Conservation (phyloP, 768 basidiomycete species). For the Boletus rubescentipes region DNA sequence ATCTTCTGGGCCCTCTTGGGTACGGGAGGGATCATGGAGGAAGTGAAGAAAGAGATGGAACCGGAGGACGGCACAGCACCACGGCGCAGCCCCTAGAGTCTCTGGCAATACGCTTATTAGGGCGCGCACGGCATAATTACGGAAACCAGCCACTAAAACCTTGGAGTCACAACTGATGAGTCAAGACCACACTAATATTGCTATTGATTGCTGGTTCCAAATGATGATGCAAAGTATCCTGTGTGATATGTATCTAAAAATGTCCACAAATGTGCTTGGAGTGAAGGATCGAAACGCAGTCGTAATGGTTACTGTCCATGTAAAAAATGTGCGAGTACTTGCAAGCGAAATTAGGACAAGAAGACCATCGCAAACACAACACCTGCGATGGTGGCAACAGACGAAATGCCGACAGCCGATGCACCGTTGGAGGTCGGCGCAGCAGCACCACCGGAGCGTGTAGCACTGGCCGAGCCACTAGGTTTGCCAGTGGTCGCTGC, state of each 20-base stretch:
- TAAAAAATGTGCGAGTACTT: neutral
- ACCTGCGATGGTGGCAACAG: constrained; percentile 31
- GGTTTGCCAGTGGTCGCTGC: neutral
- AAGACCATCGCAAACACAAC: constrained; percentile 36
- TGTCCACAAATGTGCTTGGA: neutral
- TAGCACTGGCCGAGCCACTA: constrained; percentile 1
- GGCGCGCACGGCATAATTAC: too few relatives aligned
- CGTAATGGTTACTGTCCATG: neutral
- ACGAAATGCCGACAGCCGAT: constrained; percentile 27
- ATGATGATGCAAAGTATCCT: neutral
- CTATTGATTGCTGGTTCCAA: too few relatives aligned
- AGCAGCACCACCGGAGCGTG: constrained; percentile 20
- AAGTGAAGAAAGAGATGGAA: neutral
- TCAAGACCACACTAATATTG: too few relatives aligned
- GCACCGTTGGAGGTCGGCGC: constrained; percentile 17
- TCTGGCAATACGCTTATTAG: too few relatives aligned
- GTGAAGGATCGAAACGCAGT: too few relatives aligned
- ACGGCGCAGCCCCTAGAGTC: constrained; percentile 12
- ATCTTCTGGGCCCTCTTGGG: constrained; percentile 51
- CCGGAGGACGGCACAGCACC: constrained; percentile 11
- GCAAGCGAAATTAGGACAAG: constrained; percentile 26
- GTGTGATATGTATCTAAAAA: neutral
- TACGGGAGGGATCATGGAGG: constrained; percentile 31
- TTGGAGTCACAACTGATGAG: too few relatives aligned
- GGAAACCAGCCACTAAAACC: too few relatives aligned